These are phyloP conservation scores for Dactylorhiza incarnata DNA, from an alignment of 106 monocot species.

Conservation along the genomic window DNA sequence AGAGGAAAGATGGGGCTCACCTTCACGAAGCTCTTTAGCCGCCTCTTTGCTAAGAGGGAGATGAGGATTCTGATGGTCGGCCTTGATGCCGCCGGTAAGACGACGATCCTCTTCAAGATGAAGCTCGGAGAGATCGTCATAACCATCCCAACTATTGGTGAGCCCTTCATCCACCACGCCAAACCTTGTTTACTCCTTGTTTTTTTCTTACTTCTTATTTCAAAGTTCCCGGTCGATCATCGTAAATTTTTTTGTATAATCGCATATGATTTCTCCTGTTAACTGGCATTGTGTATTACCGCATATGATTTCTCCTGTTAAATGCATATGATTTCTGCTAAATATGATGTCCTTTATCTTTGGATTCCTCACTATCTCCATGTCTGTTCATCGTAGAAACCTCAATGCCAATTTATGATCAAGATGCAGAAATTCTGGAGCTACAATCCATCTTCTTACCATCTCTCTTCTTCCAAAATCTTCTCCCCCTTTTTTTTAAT, in stretches of 20 bases:
- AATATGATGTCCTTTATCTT: too few relatives aligned
- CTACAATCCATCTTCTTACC: too few relatives aligned
- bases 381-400: too few relatives aligned
- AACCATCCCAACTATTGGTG: slow-evolving; percentile 25
- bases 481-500: too few relatives aligned
- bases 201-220: neutral
- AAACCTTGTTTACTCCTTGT: neutral
- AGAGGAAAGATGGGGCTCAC: slow-evolving; percentile 16
- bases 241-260: neutral
- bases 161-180: neutral
- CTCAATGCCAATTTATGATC: too few relatives aligned
- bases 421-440: too few relatives aligned
- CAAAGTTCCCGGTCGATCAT: neutral
- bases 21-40: slow-evolving; percentile 22
- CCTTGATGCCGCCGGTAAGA: slow-evolving; percentile 27
- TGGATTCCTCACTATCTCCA: too few relatives aligned
- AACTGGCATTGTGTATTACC: neutral
- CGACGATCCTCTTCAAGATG: slow-evolving; percentile 23
- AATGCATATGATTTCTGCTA: too few relatives aligned
- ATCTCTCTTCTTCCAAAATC: too few relatives aligned
- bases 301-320: too few relatives aligned
- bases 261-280: neutral
- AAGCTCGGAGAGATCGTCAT: slow-evolving; percentile 26
- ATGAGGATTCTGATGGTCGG: slow-evolving; percentile 26
- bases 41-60: slow-evolving; percentile 23